These are phyloP conservation scores for Exophiala alcalophila DNA, from an alignment of 2,329 filamentous ascomycete genomes.

Conservation along the genomic window DNA sequence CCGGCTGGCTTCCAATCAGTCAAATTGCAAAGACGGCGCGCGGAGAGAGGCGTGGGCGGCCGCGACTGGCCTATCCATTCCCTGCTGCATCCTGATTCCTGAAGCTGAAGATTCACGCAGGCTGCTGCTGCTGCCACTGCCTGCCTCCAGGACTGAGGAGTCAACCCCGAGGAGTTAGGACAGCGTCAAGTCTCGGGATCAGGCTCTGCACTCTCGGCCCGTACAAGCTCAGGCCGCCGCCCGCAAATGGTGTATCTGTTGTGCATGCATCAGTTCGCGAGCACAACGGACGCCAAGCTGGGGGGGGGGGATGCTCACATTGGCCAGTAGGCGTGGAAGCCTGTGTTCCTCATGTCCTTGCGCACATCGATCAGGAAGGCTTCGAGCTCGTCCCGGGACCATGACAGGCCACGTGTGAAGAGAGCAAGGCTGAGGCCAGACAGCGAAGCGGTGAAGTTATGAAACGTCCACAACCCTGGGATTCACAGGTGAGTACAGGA, in stretches of 20 bases:
- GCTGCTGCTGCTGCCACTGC: too few species aligned
- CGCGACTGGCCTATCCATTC: too few species aligned
- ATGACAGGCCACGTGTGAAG: slow-evolving; percentile 24
- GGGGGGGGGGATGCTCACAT: slow-evolving; percentile 8
- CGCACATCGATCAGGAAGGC: slow-evolving; percentile 35
- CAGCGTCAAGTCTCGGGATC: too few species aligned
- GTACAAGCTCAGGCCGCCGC: slow-evolving; percentile 9
- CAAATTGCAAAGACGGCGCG: too few species aligned
- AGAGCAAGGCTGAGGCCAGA: slow-evolving; percentile 33
- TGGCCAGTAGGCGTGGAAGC: slow-evolving; percentile 32
- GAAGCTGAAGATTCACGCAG: too few species aligned
- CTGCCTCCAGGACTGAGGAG: too few species aligned
- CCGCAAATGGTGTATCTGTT: slow-evolving; percentile 14
- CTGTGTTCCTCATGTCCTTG: slow-evolving; percentile 35
- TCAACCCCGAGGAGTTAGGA: too few species aligned
- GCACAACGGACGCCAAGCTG: neutral
- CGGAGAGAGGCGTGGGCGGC: too few species aligned
- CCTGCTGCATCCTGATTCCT: too few species aligned
- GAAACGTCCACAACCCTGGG: slow-evolving; percentile 18
- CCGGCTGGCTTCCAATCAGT: too few species aligned
- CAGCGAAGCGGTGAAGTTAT: slow-evolving; percentile 32
- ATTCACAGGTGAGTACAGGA: too few species aligned
- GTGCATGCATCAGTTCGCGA: slow-evolving; percentile 6
- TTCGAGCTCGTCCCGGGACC: slow-evolving; percentile 34
- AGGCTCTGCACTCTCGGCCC: too few species aligned